Evolutionary conservation across 495 filamentous ascomycete species (phyloP), one percentile per base, ranked within the genome.

Genomic region (Amorphotheca resinae): DNA sequence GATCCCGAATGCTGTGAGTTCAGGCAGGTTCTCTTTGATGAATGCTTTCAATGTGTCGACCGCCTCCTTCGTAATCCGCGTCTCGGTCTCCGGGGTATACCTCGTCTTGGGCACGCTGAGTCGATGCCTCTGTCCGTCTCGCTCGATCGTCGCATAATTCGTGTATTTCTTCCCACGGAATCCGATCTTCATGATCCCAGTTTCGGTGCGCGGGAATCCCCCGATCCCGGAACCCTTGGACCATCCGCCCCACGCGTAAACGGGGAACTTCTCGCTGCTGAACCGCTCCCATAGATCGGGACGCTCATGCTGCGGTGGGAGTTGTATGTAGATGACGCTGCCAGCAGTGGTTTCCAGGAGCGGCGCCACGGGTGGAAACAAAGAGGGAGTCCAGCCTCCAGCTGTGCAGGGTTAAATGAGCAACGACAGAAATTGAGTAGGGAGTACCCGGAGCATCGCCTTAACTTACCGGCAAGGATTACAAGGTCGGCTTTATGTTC

Each of bases 331-430:
- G 6, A 53, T 58, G 5, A 70, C 60, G 0, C 57, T 60, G 21
- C 66, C 66, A 4, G 64, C 64, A 1, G 66, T 70, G 3, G 66
- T 62, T 42, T 70, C 66, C 21, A 60, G 54, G 1, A 68, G 48
- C 2, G 48, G 50, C 16, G 57, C 56, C 1, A 64, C 35, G 20
- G 58, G 50, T 0, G 65, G 65, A 0, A 51, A 4, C 1, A 63
- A 21, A 4, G 52, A 47, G 6, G 57, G 56, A 2, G 60, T 63
- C 60, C 60, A 63, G 15, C 59, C 55, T 9, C 60, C 61, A 33
- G 53, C 54, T 49, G 59, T 56, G 4, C n/a, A n/a, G n/a, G n/a
- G n/a, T n/a, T n/a, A n/a, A n/a, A n/a, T n/a, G n/a, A n/a, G n/a
- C n/a, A n/a, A n/a, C n/a, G n/a, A n/a, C n/a, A n/a, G n/a, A n/a